phyloP scores from a whole-genome alignment of 108 stramenopile species.

The Aurantiochytrium sp. region DNA sequence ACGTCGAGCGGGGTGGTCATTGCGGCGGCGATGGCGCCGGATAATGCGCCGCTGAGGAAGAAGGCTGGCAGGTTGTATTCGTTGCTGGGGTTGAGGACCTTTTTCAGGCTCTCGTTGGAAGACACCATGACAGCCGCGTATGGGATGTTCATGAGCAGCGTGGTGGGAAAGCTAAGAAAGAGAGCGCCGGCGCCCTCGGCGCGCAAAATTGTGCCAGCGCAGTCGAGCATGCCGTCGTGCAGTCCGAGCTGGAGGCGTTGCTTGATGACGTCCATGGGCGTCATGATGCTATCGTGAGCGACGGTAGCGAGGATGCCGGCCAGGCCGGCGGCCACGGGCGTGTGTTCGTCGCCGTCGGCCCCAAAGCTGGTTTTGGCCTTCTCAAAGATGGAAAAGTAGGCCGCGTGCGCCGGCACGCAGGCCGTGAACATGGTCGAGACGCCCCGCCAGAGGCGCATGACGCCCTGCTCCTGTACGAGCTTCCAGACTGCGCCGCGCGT shows the following conservation, averaged over 20 bases:
- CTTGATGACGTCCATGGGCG: conserved; percentile 96
- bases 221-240: conserved; percentile 70
- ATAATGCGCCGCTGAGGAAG: conserved; percentile 72
- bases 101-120: conserved; percentile 80
- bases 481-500: neutral
- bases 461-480: conserved; percentile 41
- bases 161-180: conserved; percentile 82
- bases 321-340: conserved; percentile 50
- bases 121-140: conserved; percentile 93
- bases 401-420: conserved; percentile 95
- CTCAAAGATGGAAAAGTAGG: conserved; percentile 92
- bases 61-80: conserved; percentile 53
- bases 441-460: conserved; percentile 85
- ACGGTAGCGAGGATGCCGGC: conserved; percentile 82
- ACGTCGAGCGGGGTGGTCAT: conserved; percentile 92
- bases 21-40: conserved; percentile 80
- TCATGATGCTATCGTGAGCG: conserved; percentile 88
- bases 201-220: conserved; percentile 44
- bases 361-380: conserved; percentile 62
- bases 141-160: conserved; percentile 90
- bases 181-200: conserved; percentile 74
- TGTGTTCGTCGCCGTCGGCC: conserved; percentile 37
- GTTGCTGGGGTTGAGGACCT: conserved; percentile 36
- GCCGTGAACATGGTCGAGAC: conserved; percentile 86
- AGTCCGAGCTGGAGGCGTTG: conserved; percentile 96